Evolutionary conservation across 2,329 filamentous ascomycete genomes (phyloP).

Genomic region (Fulvia fulva): DNA sequence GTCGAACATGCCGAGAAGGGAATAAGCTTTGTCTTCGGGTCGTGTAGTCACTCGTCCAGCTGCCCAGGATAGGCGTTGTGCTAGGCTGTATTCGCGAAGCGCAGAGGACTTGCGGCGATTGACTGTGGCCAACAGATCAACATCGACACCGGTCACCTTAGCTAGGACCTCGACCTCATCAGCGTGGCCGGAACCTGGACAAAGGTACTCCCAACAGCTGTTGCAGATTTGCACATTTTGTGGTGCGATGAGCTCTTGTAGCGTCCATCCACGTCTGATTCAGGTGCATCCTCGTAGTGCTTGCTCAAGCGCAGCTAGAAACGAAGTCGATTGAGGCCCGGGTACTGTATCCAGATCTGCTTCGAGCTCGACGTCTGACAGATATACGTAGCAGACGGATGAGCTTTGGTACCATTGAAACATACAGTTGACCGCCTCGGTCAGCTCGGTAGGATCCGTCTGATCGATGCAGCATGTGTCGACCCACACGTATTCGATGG

Average conservation of each 20-base stretch:
- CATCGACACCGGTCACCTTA: background rate
- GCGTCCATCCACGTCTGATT: too few relatives aligned
- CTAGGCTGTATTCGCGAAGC: background rate
- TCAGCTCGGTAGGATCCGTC: constrained; percentile 15
- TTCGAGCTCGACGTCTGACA: constrained; percentile 7
- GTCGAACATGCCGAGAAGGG: constrained; percentile 12
- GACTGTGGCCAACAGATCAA: background rate
- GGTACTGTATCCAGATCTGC: too few relatives aligned
- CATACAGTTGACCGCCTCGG: constrained; percentile 24
- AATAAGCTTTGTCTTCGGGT: constrained; percentile 11
- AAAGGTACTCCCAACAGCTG: background rate
- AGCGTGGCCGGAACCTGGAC: background rate
- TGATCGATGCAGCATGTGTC: constrained; percentile 26
- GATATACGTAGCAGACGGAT: constrained; percentile 15
- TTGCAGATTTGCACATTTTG: background rate
- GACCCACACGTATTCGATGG: constrained; percentile 14
- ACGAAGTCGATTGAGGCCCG: too few relatives aligned
- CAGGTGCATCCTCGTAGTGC: background rate
- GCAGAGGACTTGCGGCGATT: background rate
- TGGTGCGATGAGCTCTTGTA: constrained; percentile 4
- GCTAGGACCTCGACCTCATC: background rate
- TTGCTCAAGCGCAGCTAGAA: background rate
- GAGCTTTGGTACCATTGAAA: constrained; percentile 19
- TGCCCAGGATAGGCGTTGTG: constrained; percentile 8
- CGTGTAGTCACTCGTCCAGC: constrained; percentile 7